Base-by-base conservation (phyloP, 164 flowering plant genomes). In the Buxus sempervirens region DNA sequence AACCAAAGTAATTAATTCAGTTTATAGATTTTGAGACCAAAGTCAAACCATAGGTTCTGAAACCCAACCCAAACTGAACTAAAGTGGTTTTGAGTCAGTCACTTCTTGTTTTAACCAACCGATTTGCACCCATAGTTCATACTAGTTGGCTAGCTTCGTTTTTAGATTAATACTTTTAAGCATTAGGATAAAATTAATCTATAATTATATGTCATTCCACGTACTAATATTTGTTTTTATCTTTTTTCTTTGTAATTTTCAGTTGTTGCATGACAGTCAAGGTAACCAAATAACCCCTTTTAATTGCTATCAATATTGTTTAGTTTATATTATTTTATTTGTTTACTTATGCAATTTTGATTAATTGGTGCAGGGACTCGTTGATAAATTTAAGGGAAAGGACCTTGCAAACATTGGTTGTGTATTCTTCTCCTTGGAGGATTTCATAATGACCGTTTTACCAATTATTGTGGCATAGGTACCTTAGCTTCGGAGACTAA, bases 351-450 rank as follows among this genome's bases (percentile, higher is more conserved):
- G 21, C 10, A 10, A 45, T 45, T 4, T 12, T 21, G 23, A 57
- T 57, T 13, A 4, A 48, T 45, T 9, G 21, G 25, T 70, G 73
- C 82, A 86, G 88, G 90, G 90, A 18, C 68, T 86, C 24, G 83
- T 88, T 5, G 90, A 86, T 75, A 86, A 86, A 67, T 86, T 86
- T 74, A 86, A 84, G 83, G 90, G 82, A 78, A 84, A 76, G 76
- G 90, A 86, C 65, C 67, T 77, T 3, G 4, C 72, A 15, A 84
- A 74, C 74, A 38, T 78, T 16, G 90, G 88, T 6, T 77, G 84
- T 9, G 90, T 84, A 21, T 81, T 82, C 2, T 86, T 86, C 77
- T 79, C 68, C 19, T 86, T 84, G 14, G 90, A 86, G 75, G 19
- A 62, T 42, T 86, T 86, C 78, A 86, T 86, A 88, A 60, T 83